Evolutionary conservation across 202 grass and related monocot species (phyloP).

Genomic region (Musa balbisiana): DNA sequence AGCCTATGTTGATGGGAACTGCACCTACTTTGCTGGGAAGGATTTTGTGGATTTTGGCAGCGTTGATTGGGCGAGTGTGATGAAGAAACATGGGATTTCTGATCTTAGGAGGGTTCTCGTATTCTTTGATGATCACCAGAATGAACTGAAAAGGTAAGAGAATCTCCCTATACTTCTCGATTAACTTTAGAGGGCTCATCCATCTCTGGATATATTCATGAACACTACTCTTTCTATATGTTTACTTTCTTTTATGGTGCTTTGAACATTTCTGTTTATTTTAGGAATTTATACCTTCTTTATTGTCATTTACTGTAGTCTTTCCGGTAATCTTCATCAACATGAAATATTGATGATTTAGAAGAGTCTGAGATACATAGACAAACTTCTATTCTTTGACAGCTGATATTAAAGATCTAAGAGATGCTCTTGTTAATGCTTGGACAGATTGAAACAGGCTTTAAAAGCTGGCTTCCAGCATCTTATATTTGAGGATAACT

Average conservation of each 20-base stretch:
- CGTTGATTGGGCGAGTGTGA: conserved; percentile 47
- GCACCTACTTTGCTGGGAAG: conserved; percentile 79
- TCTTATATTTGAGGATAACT: conserved; percentile 98
- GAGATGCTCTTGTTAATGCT: neutral
- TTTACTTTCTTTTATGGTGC: too few relatives aligned
- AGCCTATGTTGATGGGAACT: conserved; percentile 81
- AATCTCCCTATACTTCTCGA: neutral
- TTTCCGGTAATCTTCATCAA: too few relatives aligned
- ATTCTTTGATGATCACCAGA: conserved; percentile 93
- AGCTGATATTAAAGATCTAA: neutral
- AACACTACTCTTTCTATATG: neutral
- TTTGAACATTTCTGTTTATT: too few relatives aligned
- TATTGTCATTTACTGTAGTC: too few relatives aligned
- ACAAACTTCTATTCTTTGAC: neutral
- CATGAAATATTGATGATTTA: neutral
- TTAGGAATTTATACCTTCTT: too few relatives aligned
- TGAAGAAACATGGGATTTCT: conserved; percentile 60
- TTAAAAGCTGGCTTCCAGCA: conserved; percentile 56
- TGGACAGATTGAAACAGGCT: conserved; percentile 60
- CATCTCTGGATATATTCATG: neutral
- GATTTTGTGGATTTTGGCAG: conserved; percentile 77
- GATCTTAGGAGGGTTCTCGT: conserved; percentile 62
- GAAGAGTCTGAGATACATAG: neutral
- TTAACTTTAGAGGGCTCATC: neutral
- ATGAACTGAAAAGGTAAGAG: conserved; percentile 65